phyloP scores from a whole-genome alignment of 1,284 basidiomycete genomes.

The Calocybe gambosa region DNA sequence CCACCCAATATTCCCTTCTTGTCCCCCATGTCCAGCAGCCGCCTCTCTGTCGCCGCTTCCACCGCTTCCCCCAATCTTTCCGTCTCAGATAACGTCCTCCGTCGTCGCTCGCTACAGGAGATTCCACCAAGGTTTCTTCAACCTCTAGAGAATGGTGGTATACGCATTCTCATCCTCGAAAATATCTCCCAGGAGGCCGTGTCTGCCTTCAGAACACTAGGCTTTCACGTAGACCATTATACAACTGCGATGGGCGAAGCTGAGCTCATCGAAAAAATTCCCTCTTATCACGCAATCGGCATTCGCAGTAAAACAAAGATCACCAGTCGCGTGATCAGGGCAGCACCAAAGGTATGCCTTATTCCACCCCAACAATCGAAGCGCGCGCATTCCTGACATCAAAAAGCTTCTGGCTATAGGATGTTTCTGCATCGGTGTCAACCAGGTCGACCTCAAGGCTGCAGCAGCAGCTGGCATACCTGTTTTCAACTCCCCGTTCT shows the following conservation, averaged over 20 bases:
- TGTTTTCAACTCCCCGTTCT: slow-evolving; percentile 99
- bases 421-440: slow-evolving; percentile 99
- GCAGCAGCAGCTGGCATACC: slow-evolving; percentile 90
- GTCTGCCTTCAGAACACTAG: slow-evolving; percentile 72
- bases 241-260: slow-evolving; percentile 87
- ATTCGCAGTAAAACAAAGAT: slow-evolving; percentile 98
- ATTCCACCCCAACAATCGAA: neutral
- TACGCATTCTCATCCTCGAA: slow-evolving; percentile 83
- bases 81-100: slow-evolving; percentile 42
- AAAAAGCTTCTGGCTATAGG: slow-evolving; percentile 89
- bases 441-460: slow-evolving; percentile 90
- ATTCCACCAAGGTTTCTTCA: slow-evolving; percentile 37
- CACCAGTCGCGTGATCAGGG: slow-evolving; percentile 84
- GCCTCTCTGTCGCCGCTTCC: slow-evolving; percentile 44
- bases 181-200: slow-evolving; percentile 95
- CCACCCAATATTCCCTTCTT: neutral
- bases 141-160: slow-evolving; percentile 70
- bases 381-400: neutral
- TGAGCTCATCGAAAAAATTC: slow-evolving; percentile 86
- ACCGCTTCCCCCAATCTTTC: slow-evolving; percentile 20
- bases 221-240: slow-evolving; percentile 92
- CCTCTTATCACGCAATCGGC: slow-evolving; percentile 89
- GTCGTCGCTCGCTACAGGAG: slow-evolving; percentile 50
- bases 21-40: slow-evolving; percentile 34
- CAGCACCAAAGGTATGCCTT: slow-evolving; percentile 65